Evolutionary conservation across 768 basidiomycete genomes (phyloP).

Genomic region (Leccinellum luteum): DNA sequence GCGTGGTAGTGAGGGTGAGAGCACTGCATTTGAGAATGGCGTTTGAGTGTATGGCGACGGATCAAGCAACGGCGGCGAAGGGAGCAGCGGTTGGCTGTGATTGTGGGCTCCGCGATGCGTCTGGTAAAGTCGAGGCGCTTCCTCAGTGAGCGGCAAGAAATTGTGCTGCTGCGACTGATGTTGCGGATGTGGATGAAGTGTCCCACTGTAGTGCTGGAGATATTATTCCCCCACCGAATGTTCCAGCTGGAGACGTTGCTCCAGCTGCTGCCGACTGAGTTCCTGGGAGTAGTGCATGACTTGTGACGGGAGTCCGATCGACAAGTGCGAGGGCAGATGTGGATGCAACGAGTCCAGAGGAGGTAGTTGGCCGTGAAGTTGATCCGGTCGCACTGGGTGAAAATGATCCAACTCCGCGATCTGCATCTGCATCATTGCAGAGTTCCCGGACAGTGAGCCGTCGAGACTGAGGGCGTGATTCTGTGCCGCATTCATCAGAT

Average conservation of each 20-base stretch:
- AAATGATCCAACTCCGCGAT: constrained; percentile 46
- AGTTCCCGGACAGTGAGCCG: constrained; percentile 84
- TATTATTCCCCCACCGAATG: constrained; percentile 37
- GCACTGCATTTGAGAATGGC: constrained; percentile 34
- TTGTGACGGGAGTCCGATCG: constrained; percentile 40
- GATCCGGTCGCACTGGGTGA: constrained; percentile 35
- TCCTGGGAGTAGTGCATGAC: constrained; percentile 46
- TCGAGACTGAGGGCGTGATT: constrained; percentile 76
- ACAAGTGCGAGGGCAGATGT: constrained; percentile 50
- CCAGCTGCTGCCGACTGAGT: constrained; percentile 44
- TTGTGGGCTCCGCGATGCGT: constrained; percentile 36
- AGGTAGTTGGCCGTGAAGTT: constrained; percentile 43
- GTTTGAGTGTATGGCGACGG: constrained; percentile 27
- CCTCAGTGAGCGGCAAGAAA: constrained; percentile 28
- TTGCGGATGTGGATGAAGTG: constrained; percentile 29
- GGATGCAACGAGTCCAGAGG: constrained; percentile 45
- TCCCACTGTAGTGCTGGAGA: constrained; percentile 38
- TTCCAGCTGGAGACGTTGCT: constrained; percentile 37
- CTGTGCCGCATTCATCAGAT: constrained; percentile 71
- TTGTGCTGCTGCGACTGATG: constrained; percentile 28
- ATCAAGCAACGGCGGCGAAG: constrained; percentile 35
- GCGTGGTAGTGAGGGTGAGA: constrained; percentile 35
- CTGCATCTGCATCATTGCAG: constrained; percentile 68
- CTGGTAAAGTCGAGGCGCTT: constrained; percentile 32
- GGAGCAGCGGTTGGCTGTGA: constrained; percentile 21